phyloP scores from a whole-genome alignment of 2,329 filamentous ascomycete species.

The Claviceps lovelessii region DNA sequence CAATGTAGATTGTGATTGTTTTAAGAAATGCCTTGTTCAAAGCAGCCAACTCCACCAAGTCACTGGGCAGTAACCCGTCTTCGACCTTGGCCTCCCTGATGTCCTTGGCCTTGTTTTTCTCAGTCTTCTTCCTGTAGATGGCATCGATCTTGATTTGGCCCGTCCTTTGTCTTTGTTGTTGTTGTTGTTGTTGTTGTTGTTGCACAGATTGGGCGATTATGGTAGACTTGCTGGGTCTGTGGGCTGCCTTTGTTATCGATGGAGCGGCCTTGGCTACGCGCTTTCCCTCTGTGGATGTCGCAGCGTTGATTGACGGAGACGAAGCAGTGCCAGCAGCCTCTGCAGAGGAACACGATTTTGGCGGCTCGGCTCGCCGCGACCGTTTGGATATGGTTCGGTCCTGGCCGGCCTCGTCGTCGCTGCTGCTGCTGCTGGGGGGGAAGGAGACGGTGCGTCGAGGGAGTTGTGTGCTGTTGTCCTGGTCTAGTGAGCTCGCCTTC shows the following conservation, averaged over 20 bases:
- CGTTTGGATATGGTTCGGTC: constrained; percentile 2
- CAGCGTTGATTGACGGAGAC: neutral
- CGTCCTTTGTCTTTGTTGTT: constrained; percentile 8
- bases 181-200: constrained; percentile 8
- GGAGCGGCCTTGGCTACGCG: constrained; percentile 16
- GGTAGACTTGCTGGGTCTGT: constrained; percentile 19
- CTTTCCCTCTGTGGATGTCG: constrained; percentile 15
- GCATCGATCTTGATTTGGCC: constrained; percentile 26
- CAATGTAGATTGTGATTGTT: constrained; percentile 52
- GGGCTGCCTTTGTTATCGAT: constrained; percentile 15
- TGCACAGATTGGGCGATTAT: constrained; percentile 17
- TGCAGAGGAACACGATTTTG: neutral
- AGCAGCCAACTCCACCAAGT: constrained; percentile 44
- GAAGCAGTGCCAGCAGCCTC: neutral
- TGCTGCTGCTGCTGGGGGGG: constrained; percentile 15
- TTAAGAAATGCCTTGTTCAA: constrained; percentile 55
- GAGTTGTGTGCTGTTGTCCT: constrained; percentile 13
- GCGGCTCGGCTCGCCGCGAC: constrained; percentile 12
- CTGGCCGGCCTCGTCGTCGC: constrained; percentile 13
- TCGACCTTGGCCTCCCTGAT: constrained; percentile 12
- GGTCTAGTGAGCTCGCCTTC: constrained; percentile 19
- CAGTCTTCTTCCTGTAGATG: constrained; percentile 8
- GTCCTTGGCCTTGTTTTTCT: constrained; percentile 17
- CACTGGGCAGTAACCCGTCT: constrained; percentile 28
- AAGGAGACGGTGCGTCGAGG: constrained; percentile 18